phyloP scores from a whole-genome alignment of 1,284 basidiomycete genomes.

The Cystobasidium sp. region DNA sequence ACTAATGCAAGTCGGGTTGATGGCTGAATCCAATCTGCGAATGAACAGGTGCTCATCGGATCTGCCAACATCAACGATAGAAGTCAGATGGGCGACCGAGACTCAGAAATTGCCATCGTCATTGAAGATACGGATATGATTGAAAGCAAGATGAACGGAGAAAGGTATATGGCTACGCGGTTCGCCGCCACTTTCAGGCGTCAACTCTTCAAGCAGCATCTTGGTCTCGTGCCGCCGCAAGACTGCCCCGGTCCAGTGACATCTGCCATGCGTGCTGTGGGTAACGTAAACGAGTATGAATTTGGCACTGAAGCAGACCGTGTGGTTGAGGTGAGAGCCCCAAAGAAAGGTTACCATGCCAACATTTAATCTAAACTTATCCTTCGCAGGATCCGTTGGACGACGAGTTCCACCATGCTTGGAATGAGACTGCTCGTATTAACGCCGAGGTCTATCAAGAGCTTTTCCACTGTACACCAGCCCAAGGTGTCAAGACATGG shows the following conservation, averaged over 20 bases:
- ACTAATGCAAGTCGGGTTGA: conserved; percentile 58
- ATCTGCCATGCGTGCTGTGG: conserved; percentile 78
- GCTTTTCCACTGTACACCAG: conserved; percentile 79
- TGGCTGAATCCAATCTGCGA: background rate
- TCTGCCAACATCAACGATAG: conserved; percentile 89
- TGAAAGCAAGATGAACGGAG: conserved; percentile 54
- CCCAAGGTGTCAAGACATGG: conserved; percentile 68
- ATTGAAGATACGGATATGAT: conserved; percentile 85
- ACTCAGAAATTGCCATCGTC: conserved; percentile 88
- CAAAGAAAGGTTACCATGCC: background rate
- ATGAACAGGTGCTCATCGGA: conserved; percentile 66
- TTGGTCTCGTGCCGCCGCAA: conserved; percentile 50
- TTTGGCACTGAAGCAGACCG: conserved; percentile 66
- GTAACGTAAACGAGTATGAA: conserved; percentile 70
- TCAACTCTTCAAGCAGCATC: conserved; percentile 64
- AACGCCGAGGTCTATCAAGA: conserved; percentile 82
- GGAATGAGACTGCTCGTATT: conserved; percentile 72
- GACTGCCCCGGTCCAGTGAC: conserved; percentile 57
- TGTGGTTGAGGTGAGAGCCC: conserved; percentile 63
- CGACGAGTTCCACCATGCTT: conserved; percentile 66
- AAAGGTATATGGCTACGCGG: conserved; percentile 64
- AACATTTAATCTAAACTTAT: background rate
- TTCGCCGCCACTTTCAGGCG: conserved; percentile 79
- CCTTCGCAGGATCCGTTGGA: conserved; percentile 68
- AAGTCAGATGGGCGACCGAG: conserved; percentile 83